Evolutionary conservation across 306 rosid genomes (phyloP).

Genomic region (Begonia fuchsioides): DNA sequence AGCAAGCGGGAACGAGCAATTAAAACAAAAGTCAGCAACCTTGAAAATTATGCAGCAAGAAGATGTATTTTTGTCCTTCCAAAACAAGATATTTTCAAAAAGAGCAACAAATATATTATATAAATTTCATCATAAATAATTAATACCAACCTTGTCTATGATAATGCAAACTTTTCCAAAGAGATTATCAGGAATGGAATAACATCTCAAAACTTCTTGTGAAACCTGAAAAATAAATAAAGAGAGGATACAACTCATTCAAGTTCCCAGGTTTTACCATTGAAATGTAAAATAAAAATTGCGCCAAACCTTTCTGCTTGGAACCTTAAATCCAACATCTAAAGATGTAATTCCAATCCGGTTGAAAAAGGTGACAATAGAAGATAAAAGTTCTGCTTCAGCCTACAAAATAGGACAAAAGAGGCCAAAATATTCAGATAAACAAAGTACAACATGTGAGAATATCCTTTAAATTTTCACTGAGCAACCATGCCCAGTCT

Average conservation of each 20-base stretch:
- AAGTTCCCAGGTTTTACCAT: no score
- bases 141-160: constrained; percentile 74
- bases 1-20: no score
- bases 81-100: no score
- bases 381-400: constrained; percentile 87
- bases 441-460: constrained; percentile 1
- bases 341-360: constrained; percentile 67
- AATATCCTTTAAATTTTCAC: constrained; percentile 1
- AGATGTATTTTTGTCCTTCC: no score
- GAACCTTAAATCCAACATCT: constrained; percentile 92
- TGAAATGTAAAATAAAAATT: no score
- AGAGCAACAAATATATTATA: no score
- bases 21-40: no score
- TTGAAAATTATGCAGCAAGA: no score
- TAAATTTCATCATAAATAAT: no score
- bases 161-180: constrained; percentile 92
- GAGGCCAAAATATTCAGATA: not conserved
- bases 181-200: constrained; percentile 53
- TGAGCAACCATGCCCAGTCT: no score
- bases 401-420: constrained; percentile 36
- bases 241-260: no score
- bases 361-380: constrained; percentile 77
- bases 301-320: constrained; percentile 72
- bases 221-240: constrained; percentile 8
- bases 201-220: constrained; percentile 68